Base-by-base conservation (phyloP, 352 stramenopile genomes). In the Thraustochytrium sp. region DNA sequence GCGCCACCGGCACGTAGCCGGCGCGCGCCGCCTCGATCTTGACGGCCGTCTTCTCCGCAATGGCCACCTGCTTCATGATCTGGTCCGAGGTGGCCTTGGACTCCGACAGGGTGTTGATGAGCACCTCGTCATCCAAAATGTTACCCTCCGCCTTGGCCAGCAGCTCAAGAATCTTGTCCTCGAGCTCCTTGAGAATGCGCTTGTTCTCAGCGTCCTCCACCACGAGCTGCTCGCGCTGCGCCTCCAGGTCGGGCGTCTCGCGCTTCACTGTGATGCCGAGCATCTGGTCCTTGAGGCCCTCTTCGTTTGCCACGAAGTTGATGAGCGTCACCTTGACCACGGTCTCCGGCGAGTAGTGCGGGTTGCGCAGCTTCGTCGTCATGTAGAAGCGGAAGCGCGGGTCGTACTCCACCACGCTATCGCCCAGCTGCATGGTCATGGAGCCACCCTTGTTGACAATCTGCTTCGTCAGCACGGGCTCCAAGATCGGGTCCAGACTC, bases 271-370 rank as follows among this genome's bases (percentile, higher is more conserved):
- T 93, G 64, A 97, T 96, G 16, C 92, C 93, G 9, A 98, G 87
- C 93, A 98, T 97, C 87, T 98, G 95, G 84, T 98, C 95, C 85
- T 97, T 91, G 48, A 98, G 85, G 0, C 95, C 95, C 84, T 97
- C 93, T 62, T 95, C 89, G 0, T 95, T 98, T 16, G 94, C 94
- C 92, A 98, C 97, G 68, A 98, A 98, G 85, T 98, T 98, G 38
- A 98, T 87, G 77, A 98, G 85, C 84, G 97, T 98, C 1, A 98
- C 94, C 84, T 98, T 98, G n/a, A 97, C 94, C 76, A 93, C 97
- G 29, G 94, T 92, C 85, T 98, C 95, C 0, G 95, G 94, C 26
- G 93, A 90, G 85, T 97, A 98, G 80, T 98, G 94, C 42, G 95
- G 95, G 74, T 97, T 98, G 0, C 90, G 88, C 9, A 98, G 84